Evolutionary conservation across 2,329 filamentous ascomycete species (phyloP).

Genomic region (Microthyrium microscopicum): DNA sequence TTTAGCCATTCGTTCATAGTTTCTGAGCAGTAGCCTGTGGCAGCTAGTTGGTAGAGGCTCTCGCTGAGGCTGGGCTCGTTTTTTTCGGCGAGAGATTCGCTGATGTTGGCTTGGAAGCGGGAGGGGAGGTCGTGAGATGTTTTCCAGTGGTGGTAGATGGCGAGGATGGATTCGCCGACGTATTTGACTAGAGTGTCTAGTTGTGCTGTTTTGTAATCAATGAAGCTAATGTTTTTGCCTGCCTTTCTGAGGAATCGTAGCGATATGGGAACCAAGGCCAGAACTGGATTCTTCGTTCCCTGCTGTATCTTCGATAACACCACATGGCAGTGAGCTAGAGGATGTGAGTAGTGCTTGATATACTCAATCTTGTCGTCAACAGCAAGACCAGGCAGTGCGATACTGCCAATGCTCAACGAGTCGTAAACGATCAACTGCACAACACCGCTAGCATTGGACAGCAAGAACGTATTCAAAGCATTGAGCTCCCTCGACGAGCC

Average conservation of each 20-base stretch:
- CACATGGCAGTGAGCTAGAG: constrained; percentile 57
- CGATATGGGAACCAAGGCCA: constrained; percentile 51
- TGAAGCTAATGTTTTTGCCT: constrained; percentile 63
- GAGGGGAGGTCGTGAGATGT: constrained; percentile 62
- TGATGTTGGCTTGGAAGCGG: constrained; percentile 61
- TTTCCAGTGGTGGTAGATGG: constrained; percentile 70
- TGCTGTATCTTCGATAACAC: constrained; percentile 41
- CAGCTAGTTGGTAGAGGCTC: constrained; percentile 67
- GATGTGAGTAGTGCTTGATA: constrained; percentile 51
- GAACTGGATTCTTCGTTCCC: constrained; percentile 19
- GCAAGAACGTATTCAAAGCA: constrained; percentile 62
- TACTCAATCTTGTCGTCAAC: constrained; percentile 30
- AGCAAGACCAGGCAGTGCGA: constrained; percentile 32
- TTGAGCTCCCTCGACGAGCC: constrained; percentile 47
- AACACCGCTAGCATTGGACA: constrained; percentile 52
- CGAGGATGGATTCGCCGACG: constrained; percentile 60
- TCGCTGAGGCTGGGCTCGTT: constrained; percentile 51
- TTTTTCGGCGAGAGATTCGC: constrained; percentile 55
- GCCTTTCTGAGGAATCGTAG: constrained; percentile 67
- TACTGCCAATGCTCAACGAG: constrained; percentile 60
- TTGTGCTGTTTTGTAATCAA: constrained; percentile 75
- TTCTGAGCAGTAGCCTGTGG: constrained; percentile 64
- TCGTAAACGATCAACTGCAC: constrained; percentile 73
- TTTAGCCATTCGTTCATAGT: constrained; percentile 75
- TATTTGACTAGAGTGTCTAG: constrained; percentile 78